Conservation (phyloP, 805 yeast genomes). For the Candida adriatica region DNA sequence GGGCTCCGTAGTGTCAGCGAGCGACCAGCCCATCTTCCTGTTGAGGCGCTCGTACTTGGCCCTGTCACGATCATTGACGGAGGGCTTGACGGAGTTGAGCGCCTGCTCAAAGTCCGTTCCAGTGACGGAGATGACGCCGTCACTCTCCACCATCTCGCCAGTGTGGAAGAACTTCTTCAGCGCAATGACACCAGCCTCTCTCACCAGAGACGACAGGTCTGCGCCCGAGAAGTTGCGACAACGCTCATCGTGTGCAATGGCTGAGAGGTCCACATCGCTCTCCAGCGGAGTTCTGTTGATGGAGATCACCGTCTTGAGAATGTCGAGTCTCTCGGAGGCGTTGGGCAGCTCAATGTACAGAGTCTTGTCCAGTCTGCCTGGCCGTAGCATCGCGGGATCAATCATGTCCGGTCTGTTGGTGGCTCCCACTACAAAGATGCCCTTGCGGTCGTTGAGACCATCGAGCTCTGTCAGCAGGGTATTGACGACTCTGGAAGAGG, state of each 20-base stretch:
- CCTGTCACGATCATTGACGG: conserved; percentile 84
- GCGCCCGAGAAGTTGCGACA: conserved; percentile 95
- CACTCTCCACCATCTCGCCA: conserved; percentile 41
- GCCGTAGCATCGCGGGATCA: conserved; percentile 96
- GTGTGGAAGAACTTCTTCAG: conserved; percentile 61
- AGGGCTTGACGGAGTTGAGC: conserved; percentile 70
- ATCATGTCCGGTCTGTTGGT: conserved; percentile 98
- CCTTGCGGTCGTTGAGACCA: conserved; percentile 87
- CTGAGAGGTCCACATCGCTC: conserved; percentile 48
- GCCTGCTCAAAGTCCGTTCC: conserved; percentile 65
- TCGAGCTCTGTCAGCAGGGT: conserved; percentile 91
- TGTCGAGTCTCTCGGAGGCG: conserved; percentile 71
- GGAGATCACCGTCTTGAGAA: conserved; percentile 66
- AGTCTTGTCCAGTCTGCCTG: conserved; percentile 93
- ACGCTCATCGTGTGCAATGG: conserved; percentile 66
- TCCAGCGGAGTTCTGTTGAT: conserved; percentile 73
- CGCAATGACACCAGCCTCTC: conserved; percentile 92
- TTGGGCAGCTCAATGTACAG: conserved; percentile 86
- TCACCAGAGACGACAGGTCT: conserved; percentile 81
- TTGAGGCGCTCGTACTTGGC: conserved; percentile 67
- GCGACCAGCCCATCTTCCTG: conserved; percentile 69
- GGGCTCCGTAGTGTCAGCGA: too few relatives aligned
- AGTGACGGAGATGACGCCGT: conserved; percentile 48
- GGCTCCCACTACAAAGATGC: conserved; percentile 93
- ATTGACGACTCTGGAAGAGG: conserved; percentile 90